phyloP scores from a whole-genome alignment of 352 stramenopile species.

The Albugo candida region DNA sequence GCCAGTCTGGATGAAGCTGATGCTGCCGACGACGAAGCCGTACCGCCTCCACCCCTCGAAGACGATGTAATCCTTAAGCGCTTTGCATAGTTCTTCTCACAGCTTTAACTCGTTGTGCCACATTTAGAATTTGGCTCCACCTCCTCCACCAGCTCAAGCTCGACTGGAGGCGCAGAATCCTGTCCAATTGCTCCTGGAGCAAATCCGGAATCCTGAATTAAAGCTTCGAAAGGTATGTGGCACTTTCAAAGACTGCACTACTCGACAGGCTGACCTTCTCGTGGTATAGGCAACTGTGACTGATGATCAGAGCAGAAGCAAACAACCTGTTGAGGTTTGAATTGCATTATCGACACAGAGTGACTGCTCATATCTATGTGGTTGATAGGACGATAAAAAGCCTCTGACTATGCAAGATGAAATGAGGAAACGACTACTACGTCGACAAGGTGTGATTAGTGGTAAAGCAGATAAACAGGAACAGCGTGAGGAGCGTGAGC shows the following conservation, averaged over 20 bases:
- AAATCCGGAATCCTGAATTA: slow-evolving; percentile 39
- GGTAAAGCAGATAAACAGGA: slow-evolving; percentile 71
- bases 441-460: slow-evolving; percentile 55
- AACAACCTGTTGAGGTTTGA: background rate
- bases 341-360: background rate
- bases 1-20: background rate
- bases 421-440: slow-evolving; percentile 64
- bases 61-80: background rate
- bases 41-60: slow-evolving; percentile 10
- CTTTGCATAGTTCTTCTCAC: too few relatives aligned
- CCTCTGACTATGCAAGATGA: slow-evolving; percentile 59
- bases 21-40: slow-evolving; percentile 10
- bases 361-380: background rate
- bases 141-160: background rate
- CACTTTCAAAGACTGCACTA: background rate
- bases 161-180: slow-evolving; percentile 11
- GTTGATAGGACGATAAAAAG: slow-evolving; percentile 10
- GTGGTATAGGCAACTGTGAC: slow-evolving; percentile 4
- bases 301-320: background rate
- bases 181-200: slow-evolving; percentile 23
- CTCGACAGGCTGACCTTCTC: too few relatives aligned
- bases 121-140: too few relatives aligned
- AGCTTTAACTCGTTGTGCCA: too few relatives aligned
- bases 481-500: slow-evolving; percentile 50
- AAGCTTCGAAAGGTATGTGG: slow-evolving; percentile 22